Evolutionary conservation across 352 stramenopile genomes (phyloP).

Genomic region (Globisporangium polare): DNA sequence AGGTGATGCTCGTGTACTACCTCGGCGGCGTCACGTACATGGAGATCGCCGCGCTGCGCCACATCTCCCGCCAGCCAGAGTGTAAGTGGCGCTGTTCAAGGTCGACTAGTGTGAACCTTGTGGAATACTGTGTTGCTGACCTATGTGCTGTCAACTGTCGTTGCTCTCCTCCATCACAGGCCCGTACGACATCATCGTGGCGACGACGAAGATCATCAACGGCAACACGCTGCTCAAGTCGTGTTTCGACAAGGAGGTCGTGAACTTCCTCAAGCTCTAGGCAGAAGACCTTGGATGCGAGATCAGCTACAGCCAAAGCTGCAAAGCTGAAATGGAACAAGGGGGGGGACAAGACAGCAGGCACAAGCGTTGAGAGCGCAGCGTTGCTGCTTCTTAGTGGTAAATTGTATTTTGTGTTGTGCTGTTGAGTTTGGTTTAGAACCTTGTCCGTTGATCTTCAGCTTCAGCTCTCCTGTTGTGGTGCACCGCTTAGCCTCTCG

Average conservation of each 20-base stretch:
- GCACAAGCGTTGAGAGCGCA: background rate
- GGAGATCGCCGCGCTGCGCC: conserved; percentile 95
- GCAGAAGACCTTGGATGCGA: background rate
- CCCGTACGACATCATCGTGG: conserved; percentile 91
- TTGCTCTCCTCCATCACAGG: conserved; percentile 26
- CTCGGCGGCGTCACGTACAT: conserved; percentile 96
- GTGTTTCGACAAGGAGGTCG: conserved; percentile 81
- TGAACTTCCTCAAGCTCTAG: conserved; percentile 71
- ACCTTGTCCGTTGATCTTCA: background rate
- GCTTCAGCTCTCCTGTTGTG: background rate
- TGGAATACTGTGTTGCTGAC: conserved; percentile 9
- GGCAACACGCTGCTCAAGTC: conserved; percentile 83
- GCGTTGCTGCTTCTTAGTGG: background rate
- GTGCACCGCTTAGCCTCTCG: background rate
- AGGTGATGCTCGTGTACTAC: conserved; percentile 96
- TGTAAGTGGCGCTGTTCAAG: conserved; percentile 63
- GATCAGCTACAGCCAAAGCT: background rate
- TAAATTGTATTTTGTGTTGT: background rate
- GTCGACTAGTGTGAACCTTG: background rate
- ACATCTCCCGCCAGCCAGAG: conserved; percentile 88
- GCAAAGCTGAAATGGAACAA: background rate
- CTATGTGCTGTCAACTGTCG: background rate
- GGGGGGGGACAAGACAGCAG: no score
- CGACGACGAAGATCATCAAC: conserved; percentile 92
- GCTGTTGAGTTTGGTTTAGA: background rate